phyloP scores from a whole-genome alignment of 768 basidiomycete species.

The Leccinum pellstonianum region DNA sequence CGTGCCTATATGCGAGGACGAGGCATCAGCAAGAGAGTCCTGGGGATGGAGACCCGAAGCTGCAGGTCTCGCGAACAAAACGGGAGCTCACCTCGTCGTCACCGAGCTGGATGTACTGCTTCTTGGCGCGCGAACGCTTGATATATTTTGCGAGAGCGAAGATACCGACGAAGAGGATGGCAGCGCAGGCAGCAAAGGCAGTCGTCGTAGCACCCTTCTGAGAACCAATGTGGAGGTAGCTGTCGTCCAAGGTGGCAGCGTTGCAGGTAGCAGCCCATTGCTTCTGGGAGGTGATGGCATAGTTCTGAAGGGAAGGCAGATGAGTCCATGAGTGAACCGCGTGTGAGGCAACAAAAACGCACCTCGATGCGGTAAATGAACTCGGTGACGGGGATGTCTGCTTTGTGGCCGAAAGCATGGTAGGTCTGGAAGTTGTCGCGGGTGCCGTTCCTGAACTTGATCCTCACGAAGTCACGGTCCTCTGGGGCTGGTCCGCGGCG shows the following conservation, averaged over 20 bases:
- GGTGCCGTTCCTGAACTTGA: slow-evolving; percentile 87
- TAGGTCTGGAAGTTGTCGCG: slow-evolving; percentile 57
- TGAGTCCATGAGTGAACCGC: slow-evolving; percentile 2
- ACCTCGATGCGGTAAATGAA: slow-evolving; percentile 85
- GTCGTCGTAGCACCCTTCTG: slow-evolving; percentile 33
- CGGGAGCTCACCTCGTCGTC: slow-evolving; percentile 37
- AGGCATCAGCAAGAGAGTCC: not conserved
- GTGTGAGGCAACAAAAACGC: slow-evolving; percentile 13
- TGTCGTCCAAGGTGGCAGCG: slow-evolving; percentile 29
- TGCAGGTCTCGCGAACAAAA: slow-evolving; percentile 1
- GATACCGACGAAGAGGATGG: slow-evolving; percentile 36
- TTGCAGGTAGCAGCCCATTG: slow-evolving; percentile 46
- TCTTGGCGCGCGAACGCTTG: slow-evolving; percentile 35
- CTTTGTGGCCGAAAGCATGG: slow-evolving; percentile 71
- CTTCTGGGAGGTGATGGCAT: slow-evolving; percentile 43
- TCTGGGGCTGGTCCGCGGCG: slow-evolving; percentile 74
- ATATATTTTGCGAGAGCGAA: slow-evolving; percentile 36
- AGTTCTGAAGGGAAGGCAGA: slow-evolving; percentile 33
- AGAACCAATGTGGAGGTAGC: slow-evolving; percentile 32
- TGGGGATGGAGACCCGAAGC: slow-evolving; percentile 13
- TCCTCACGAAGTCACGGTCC: slow-evolving; percentile 75
- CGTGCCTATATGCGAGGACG: slow-evolving; percentile 14
- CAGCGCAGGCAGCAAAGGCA: slow-evolving; percentile 35
- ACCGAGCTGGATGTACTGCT: slow-evolving; percentile 35
- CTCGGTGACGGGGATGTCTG: slow-evolving; percentile 79